Percentiles rank a stretch among this genome's conserved stretches.
phyloP scores from a whole-genome alignment of 169 alveolate species.

The Cryptosporidium parvum region DNA sequence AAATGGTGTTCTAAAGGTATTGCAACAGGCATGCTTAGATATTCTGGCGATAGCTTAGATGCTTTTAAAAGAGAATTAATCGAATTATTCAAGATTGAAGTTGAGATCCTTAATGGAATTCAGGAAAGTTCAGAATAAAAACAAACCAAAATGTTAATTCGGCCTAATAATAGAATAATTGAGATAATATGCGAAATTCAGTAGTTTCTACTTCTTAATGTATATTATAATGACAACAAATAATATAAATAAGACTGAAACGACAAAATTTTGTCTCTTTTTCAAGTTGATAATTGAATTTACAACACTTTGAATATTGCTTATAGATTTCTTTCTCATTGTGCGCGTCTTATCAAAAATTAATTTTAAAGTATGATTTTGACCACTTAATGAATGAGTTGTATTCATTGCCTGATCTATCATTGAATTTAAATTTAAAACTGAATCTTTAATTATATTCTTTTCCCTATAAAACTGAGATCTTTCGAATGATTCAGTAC shows the following conservation, averaged over 20 bases:
- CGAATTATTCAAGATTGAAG: neutral
- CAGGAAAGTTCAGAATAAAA: constrained; percentile 9
- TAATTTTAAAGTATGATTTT: constrained; percentile 3
- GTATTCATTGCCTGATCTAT: constrained; percentile 46
- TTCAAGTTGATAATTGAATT: constrained; percentile 35
- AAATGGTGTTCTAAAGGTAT: constrained; percentile 36
- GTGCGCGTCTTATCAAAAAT: constrained; percentile 28
- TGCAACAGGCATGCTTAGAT: constrained; percentile 56
- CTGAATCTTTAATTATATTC: constrained; percentile 35
- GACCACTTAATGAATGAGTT: constrained; percentile 25
- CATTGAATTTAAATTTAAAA: constrained; percentile 16
- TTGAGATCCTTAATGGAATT: constrained; percentile 21
- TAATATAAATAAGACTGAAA: constrained; percentile 2
- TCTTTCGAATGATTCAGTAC: constrained; percentile 7
- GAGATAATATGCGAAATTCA: neutral
- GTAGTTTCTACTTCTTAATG: neutral
- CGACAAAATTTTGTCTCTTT: constrained; percentile 12
- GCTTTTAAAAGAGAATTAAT: neutral
- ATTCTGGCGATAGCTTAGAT: neutral
- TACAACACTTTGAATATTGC: constrained; percentile 1
- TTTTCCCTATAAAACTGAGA: constrained; percentile 26
- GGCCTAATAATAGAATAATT: neutral
- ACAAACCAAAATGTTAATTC: neutral
- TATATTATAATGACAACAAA: constrained; percentile 10
- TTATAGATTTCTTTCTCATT: constrained; percentile 41